Evolutionary conservation across 495 filamentous ascomycete genomes (phyloP).

Genomic region (Bombardia bombarda): DNA sequence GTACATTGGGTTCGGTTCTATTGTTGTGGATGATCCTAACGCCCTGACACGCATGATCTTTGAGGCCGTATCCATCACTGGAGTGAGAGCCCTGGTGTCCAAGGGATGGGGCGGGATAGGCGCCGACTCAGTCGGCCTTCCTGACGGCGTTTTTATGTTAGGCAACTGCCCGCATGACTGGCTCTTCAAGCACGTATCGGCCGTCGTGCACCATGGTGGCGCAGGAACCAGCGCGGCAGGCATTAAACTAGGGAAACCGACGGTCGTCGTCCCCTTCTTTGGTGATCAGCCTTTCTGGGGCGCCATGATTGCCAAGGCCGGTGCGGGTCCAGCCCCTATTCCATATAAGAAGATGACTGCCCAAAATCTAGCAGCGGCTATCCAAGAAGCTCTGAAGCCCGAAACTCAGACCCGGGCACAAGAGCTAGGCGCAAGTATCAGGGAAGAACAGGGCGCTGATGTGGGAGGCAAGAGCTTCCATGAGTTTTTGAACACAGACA

Average conservation of each 20-base stretch:
- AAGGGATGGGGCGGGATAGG: conserved; percentile 77
- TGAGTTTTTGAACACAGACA: conserved; percentile 51
- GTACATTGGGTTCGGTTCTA: conserved; percentile 78
- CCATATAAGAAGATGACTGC: conserved; percentile 60
- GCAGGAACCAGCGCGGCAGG: conserved; percentile 76
- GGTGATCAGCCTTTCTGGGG: conserved; percentile 86
- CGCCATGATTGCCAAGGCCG: conserved; percentile 60
- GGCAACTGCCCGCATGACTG: conserved; percentile 77
- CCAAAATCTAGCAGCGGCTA: conserved; percentile 53
- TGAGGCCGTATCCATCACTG: conserved; percentile 54
- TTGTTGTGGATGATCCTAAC: conserved; percentile 69
- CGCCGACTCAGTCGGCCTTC: conserved; percentile 49
- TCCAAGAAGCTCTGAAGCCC: conserved; percentile 49
- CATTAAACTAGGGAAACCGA: conserved; percentile 59
- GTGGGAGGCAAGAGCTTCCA: conserved; percentile 64
- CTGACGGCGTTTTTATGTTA: conserved; percentile 66
- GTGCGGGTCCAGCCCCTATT: conserved; percentile 66
- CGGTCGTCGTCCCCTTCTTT: conserved; percentile 76
- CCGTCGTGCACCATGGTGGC: conserved; percentile 75
- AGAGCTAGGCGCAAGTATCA: conserved; percentile 52
- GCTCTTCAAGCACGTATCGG: conserved; percentile 68
- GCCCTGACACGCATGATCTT: conserved; percentile 60
- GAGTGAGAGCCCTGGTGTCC: conserved; percentile 67
- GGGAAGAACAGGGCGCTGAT: conserved; percentile 55
- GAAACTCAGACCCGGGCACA: conserved; percentile 48